These are phyloP conservation scores for Balamuthia mandrillaris DNA, from an alignment of 208 protist species.

Conservation along the genomic window DNA sequence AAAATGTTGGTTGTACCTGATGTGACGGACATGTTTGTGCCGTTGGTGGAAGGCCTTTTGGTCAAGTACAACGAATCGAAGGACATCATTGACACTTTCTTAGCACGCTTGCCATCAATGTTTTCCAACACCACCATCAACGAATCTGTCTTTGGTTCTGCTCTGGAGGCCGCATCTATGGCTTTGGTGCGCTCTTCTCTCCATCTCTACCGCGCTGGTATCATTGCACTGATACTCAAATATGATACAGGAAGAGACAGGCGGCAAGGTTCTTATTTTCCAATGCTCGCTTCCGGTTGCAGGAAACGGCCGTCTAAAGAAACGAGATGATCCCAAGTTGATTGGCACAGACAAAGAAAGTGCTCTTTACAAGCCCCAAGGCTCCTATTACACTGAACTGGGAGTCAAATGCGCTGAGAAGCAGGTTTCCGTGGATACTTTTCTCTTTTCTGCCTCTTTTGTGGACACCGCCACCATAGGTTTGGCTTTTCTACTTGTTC, in stretches of 20 bases:
- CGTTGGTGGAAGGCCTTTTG: background rate
- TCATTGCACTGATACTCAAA: too few relatives aligned
- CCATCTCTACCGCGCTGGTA: background rate
- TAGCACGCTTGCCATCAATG: background rate
- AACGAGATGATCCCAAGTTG: constrained; percentile 81
- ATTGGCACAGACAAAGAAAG: constrained; percentile 66
- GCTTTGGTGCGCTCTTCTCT: background rate
- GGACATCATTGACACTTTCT: background rate
- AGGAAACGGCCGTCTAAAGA: constrained; percentile 77
- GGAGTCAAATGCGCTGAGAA: constrained; percentile 82
- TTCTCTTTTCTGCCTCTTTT: constrained; percentile 84
- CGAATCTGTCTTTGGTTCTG: constrained; percentile 24
- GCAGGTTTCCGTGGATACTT: constrained; percentile 85
- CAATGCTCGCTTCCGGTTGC: constrained; percentile 79
- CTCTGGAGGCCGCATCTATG: background rate
- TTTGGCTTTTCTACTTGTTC: background rate
- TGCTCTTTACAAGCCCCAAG: constrained; percentile 68
- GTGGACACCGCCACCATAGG: constrained; percentile 45
- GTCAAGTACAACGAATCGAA: constrained; percentile 17
- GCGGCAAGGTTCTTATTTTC: constrained; percentile 89
- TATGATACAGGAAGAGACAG: constrained; percentile 75
- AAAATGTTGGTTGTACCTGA: constrained; percentile 79
- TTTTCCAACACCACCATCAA: constrained; percentile 1
- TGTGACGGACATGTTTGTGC: constrained; percentile 15
- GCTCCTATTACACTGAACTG: constrained; percentile 91